Percentiles rank a stretch among this genome's conserved stretches.
These are phyloP conservation scores for Aspergillus pseudoviridinutans DNA, from an alignment of 2,329 filamentous ascomycete species.

Conservation along the genomic window DNA sequence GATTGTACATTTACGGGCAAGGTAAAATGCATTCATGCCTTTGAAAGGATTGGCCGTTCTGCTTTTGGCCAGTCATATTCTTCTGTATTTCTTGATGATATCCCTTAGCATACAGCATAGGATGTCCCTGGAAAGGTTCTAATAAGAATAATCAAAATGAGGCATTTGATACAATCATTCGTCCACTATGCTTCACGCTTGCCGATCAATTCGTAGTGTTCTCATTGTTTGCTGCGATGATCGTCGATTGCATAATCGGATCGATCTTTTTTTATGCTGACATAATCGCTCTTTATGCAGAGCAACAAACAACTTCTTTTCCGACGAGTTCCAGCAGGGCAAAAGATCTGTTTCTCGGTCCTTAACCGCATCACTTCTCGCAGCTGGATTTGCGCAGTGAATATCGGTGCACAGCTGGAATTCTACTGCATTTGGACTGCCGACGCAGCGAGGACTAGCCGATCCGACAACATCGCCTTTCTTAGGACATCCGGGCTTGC, in stretches of 20 bases:
- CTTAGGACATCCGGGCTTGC: not conserved
- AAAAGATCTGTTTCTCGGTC: not conserved
- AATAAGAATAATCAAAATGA: not conserved
- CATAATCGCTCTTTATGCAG: not conserved
- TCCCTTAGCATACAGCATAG: constrained; percentile 7
- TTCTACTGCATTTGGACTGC: not conserved
- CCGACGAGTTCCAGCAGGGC: not conserved
- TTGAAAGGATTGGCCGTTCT: not conserved
- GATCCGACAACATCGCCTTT: not conserved
- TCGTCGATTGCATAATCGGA: not conserved
- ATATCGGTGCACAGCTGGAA: not conserved
- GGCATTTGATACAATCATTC: not conserved
- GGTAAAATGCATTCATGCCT: constrained; percentile 1
- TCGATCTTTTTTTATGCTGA: not conserved
- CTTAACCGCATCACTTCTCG: not conserved
- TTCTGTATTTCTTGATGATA: constrained; percentile 1
- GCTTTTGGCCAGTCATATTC: not conserved
- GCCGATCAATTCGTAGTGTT: not conserved
- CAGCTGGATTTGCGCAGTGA: not conserved
- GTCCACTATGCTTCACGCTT: not conserved
- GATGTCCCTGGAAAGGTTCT: not conserved
- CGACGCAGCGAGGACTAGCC: not conserved
- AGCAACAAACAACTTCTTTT: not conserved
- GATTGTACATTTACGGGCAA: not conserved
- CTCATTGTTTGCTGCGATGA: not conserved